Evolutionary conservation across 176 grass and related monocot species (phyloP).

Genomic region (Carex parvula): DNA sequence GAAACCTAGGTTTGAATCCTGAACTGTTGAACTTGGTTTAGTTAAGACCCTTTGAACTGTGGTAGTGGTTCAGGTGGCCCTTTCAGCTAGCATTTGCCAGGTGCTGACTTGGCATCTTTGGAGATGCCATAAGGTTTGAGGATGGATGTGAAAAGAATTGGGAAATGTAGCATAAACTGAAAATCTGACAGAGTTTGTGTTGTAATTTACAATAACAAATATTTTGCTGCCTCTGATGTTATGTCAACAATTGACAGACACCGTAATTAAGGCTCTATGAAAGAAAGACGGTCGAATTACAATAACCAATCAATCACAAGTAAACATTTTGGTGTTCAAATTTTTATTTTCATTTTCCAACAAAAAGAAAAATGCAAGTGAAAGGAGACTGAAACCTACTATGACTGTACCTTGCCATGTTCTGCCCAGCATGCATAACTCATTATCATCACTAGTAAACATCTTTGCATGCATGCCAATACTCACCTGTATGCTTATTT

Average conservation of each 20-base stretch:
- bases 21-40: not conserved
- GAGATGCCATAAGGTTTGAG: not conserved
- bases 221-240: not conserved
- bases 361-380: not conserved
- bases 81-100: not conserved
- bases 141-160: not conserved
- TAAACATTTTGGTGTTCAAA: not conserved
- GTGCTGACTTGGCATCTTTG: not conserved
- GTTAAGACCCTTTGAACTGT: not conserved
- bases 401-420: not conserved
- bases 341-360: not conserved
- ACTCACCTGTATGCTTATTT: slow-evolving; percentile 8
- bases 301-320: not conserved
- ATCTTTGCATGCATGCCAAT: not conserved
- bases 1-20: not conserved
- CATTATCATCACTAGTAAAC: not conserved
- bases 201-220: not conserved
- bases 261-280: not conserved
- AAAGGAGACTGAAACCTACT: not conserved
- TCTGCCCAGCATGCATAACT: not conserved
- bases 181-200: not conserved
- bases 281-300: not conserved
- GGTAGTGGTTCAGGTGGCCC: not conserved
- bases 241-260: not conserved
- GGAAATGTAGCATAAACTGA: not conserved